Evolutionary conservation across 1,284 basidiomycete genomes (phyloP), one percentile per base, ranked within the genome.

Genomic region (Fomitopsis palustris): DNA sequence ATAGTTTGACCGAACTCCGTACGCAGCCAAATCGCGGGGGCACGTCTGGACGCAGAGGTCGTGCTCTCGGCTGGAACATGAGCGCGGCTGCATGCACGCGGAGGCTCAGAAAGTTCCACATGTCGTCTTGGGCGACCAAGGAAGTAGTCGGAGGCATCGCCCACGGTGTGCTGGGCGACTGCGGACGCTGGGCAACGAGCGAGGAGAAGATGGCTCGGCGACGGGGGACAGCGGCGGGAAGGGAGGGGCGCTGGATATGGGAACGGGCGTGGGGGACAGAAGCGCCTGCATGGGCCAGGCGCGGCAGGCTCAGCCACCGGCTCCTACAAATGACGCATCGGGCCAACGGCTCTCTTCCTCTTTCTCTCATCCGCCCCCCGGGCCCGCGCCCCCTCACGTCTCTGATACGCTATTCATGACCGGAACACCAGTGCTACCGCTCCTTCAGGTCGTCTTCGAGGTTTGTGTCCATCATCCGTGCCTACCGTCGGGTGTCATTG

Each of bases 391-490:
- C 39, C 16, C 5, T 41, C 5, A 47, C 19, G 16, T 2, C 45
- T 27, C 45, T 29, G 25, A 16, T 16, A 2, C 45, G 14, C 45
- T 27, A 27, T 16, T 47, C 45, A 63, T 64, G 60, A 54, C 43
- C n/a, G 63, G 64, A 17, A 70, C 75, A 19, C 74, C 75, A 12
- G 66, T 76, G 10, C 66, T 67, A 41, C 72, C 77, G 16, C 72
- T 83, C 4, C 71, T 82, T 39, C 60, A 75, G 58, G 84, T 83
- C 21, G 84, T 86, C 35, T 82, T 85, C 65, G 77, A 81, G 59
- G 85, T 85, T 57, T 53, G 80, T 71, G 4, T 16, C 12, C 7
- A 14, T n/a, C 29, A 35, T 33, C 5, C 9, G 12, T 16, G 14
- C 17, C 23, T 3, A 33, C 27, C 23, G 10, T 23, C 14, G 19